These are phyloP conservation scores for Beauveria pseudobassiana DNA, from an alignment of 2,329 filamentous ascomycete genomes.

Conservation along the genomic window DNA sequence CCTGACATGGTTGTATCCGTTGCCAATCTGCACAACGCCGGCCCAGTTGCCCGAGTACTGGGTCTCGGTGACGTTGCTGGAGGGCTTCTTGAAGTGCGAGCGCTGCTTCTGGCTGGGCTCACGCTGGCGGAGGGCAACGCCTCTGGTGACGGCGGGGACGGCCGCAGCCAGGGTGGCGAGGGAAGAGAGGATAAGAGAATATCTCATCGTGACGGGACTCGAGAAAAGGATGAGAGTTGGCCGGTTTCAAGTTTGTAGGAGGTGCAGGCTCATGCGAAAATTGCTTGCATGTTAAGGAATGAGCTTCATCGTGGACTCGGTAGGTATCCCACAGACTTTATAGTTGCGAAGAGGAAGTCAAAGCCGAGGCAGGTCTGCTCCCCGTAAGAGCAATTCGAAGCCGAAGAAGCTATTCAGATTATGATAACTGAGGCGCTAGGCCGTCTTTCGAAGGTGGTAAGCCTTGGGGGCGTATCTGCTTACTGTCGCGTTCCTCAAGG, in stretches of 20 bases:
- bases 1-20: not conserved
- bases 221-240: not conserved
- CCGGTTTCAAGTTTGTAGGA: not conserved
- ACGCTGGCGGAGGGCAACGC: not conserved
- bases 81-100: not conserved
- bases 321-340: not conserved
- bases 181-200: not conserved
- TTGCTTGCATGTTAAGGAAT: not conserved
- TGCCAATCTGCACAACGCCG: not conserved
- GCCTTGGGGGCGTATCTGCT: not conserved
- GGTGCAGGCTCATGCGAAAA: not conserved
- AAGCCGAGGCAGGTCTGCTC: not conserved
- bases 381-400: not conserved
- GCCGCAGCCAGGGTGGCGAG: not conserved
- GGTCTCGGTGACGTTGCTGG: not conserved
- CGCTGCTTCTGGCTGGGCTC: not conserved
- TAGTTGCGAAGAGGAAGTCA: not conserved
- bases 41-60: conserved; percentile 2
- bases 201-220: not conserved
- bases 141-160: not conserved
- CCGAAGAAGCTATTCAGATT: not conserved
- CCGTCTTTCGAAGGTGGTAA: conserved; percentile 6
- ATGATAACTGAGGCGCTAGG: not conserved
- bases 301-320: not conserved
- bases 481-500: not conserved